These are phyloP conservation scores for Torulaspora delbrueckii DNA, from an alignment of 805 yeast species.

Conservation along the genomic window DNA sequence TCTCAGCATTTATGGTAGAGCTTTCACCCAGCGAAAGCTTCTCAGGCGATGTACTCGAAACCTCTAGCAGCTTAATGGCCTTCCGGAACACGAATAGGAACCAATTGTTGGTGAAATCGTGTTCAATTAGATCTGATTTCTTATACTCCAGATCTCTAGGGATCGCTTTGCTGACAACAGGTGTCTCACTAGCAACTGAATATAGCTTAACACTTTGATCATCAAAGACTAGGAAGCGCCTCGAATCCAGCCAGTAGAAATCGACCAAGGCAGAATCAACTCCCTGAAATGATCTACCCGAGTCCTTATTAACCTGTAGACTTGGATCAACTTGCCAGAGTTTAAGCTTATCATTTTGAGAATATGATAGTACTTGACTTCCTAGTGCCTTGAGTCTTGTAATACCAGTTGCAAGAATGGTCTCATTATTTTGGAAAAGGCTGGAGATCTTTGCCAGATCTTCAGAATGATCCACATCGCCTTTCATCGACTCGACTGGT, in stretches of 20 bases:
- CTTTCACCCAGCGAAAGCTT: conserved; percentile 13
- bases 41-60: background rate
- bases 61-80: conserved; percentile 12
- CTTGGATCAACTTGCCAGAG: conserved; percentile 17
- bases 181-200: conserved; percentile 9
- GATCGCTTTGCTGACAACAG: conserved; percentile 13
- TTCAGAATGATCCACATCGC: conserved; percentile 1
- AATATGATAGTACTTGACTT: conserved; percentile 10
- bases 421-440: conserved; percentile 5
- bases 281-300: conserved; percentile 17
- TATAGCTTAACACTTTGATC: conserved; percentile 22
- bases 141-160: conserved; percentile 9
- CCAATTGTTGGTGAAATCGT: conserved; percentile 31
- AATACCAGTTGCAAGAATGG: conserved; percentile 1
- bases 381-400: conserved; percentile 7
- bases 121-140: conserved; percentile 15
- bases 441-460: conserved; percentile 4
- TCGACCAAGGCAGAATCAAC: conserved; percentile 15
- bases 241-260: conserved; percentile 26
- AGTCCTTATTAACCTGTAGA: conserved; percentile 12
- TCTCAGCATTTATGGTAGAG: conserved; percentile 11
- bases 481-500: conserved; percentile 3
- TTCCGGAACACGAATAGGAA: conserved; percentile 19
- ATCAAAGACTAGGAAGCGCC: conserved; percentile 20
- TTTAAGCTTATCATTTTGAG: conserved; percentile 8